Evolutionary conservation across 2,329 filamentous ascomycete species (phyloP).

Genomic region (Dissoconium aciculare): DNA sequence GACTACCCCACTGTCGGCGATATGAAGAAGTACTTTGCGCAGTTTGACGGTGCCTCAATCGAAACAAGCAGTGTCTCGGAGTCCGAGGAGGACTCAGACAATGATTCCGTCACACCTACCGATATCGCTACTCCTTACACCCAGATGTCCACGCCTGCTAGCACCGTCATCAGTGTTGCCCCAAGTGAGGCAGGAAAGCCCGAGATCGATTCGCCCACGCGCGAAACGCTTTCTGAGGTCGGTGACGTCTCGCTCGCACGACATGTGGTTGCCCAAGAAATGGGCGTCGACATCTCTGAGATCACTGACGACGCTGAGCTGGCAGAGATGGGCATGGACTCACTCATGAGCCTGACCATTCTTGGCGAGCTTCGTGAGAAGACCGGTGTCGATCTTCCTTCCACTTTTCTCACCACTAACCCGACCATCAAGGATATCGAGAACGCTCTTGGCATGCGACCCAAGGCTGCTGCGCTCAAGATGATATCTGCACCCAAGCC

Average conservation of each 20-base stretch:
- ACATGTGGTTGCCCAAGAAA: conserved; percentile 39
- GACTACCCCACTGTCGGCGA: conserved; percentile 45
- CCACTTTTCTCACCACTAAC: conserved; percentile 44
- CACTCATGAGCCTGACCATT: conserved; percentile 38
- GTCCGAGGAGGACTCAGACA: conserved; percentile 24
- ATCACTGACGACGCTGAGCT: conserved; percentile 45
- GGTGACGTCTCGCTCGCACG: conserved; percentile 33
- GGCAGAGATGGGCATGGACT: conserved; percentile 42
- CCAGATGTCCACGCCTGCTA: conserved; percentile 33
- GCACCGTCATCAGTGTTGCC: conserved; percentile 31
- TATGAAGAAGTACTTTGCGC: conserved; percentile 42
- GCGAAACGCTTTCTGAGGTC: conserved; percentile 22
- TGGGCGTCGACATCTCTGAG: conserved; percentile 49
- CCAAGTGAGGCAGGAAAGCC: conserved; percentile 29
- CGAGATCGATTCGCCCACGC: conserved; percentile 21
- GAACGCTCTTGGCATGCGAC: conserved; percentile 44
- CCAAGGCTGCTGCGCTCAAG: conserved; percentile 21
- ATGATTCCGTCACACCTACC: conserved; percentile 28
- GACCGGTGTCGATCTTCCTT: conserved; percentile 36
- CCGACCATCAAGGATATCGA: conserved; percentile 51
- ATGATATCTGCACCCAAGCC: conserved; percentile 15
- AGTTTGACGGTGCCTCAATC: conserved; percentile 29
- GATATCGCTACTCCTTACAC: conserved; percentile 31
- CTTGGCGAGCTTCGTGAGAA: conserved; percentile 37
- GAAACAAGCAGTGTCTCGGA: conserved; percentile 21